Percentiles rank a stretch among this genome's conserved stretches.
Conservation (phyloP, 225 moss, liverwort and hornwort species). For the Marchantia paleacea region DNA sequence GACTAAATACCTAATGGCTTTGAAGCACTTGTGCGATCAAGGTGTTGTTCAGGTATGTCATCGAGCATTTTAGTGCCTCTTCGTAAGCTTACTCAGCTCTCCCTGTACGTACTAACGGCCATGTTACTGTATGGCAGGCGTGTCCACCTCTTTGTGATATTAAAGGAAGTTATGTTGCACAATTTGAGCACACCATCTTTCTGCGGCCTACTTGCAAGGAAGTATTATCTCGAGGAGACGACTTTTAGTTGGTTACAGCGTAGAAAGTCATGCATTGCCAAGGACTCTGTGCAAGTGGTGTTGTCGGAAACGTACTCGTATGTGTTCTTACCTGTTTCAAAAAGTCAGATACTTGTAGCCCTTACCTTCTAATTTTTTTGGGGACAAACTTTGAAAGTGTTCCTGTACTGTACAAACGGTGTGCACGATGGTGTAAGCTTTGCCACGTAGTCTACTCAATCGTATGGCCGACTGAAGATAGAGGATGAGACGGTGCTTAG, state of each 20-base stretch:
- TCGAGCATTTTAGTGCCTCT: background rate
- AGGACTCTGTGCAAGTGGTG: too few species aligned
- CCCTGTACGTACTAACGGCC: too few species aligned
- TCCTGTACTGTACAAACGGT: background rate
- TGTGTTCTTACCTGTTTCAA: background rate
- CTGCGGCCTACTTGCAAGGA: conserved; percentile 77
- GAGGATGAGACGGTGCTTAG: background rate
- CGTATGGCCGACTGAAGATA: background rate
- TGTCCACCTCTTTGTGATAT: conserved; percentile 66
- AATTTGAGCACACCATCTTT: conserved; percentile 73
- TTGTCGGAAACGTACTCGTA: background rate
- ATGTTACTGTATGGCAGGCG: conserved; percentile 41
- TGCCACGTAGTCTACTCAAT: background rate
- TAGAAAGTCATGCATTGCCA: too few species aligned
- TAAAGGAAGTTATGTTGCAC: conserved; percentile 68
- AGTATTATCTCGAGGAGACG: conserved; percentile 70
- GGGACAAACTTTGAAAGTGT: background rate
- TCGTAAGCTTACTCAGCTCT: too few species aligned
- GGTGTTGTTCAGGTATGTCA: conserved; percentile 61
- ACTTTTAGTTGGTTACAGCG: conserved; percentile 30
- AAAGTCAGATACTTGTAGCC: background rate
- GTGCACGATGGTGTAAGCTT: background rate
- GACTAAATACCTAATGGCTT: conserved; percentile 82
- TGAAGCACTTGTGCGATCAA: conserved; percentile 83
- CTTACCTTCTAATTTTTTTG: background rate